Percentiles rank a stretch among this genome's conserved stretches.
These are phyloP conservation scores for Westerdykella ornata DNA, from an alignment of 2,329 filamentous ascomycete species.

Conservation along the genomic window DNA sequence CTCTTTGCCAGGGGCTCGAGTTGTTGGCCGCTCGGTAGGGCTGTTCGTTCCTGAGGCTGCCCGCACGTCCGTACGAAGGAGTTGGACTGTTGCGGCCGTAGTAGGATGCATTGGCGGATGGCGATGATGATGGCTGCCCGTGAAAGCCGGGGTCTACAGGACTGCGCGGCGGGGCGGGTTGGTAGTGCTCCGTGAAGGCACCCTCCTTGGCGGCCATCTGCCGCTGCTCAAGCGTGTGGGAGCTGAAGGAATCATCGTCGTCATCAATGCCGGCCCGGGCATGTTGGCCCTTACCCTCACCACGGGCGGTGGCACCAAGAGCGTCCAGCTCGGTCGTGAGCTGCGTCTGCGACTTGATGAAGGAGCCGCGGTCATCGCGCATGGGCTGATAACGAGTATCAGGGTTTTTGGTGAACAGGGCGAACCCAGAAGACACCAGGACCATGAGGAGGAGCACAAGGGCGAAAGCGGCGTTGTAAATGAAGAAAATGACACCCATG, in stretches of 20 bases:
- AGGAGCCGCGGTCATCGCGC: slow-evolving; percentile 90
- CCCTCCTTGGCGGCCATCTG: slow-evolving; percentile 31
- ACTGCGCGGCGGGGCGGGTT: slow-evolving; percentile 42
- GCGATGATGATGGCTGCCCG: slow-evolving; percentile 39
- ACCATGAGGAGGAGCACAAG: slow-evolving; percentile 78
- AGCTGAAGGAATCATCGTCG: slow-evolving; percentile 62
- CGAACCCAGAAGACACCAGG: slow-evolving; percentile 67
- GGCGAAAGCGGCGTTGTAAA: slow-evolving; percentile 78
- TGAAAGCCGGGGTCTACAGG: slow-evolving; percentile 38
- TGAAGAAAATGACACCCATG: slow-evolving; percentile 82
- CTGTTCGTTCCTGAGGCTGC: slow-evolving; percentile 23
- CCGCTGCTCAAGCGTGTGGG: slow-evolving; percentile 43
- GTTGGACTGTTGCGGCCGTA: slow-evolving; percentile 34
- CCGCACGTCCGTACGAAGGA: slow-evolving; percentile 26
- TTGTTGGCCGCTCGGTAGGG: slow-evolving; percentile 47
- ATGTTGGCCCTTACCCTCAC: slow-evolving; percentile 54
- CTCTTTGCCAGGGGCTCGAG: slow-evolving; percentile 58
- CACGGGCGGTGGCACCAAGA: slow-evolving; percentile 78
- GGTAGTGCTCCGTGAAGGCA: slow-evolving; percentile 39
- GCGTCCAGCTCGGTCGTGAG: slow-evolving; percentile 86
- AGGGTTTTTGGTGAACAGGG: slow-evolving; percentile 85
- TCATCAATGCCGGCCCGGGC: slow-evolving; percentile 61
- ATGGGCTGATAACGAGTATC: slow-evolving; percentile 91
- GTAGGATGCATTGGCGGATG: slow-evolving; percentile 36
- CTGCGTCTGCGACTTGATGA: slow-evolving; percentile 92